phyloP scores from a whole-genome alignment of 345 rosid genomes.

The Acer negundo region DNA sequence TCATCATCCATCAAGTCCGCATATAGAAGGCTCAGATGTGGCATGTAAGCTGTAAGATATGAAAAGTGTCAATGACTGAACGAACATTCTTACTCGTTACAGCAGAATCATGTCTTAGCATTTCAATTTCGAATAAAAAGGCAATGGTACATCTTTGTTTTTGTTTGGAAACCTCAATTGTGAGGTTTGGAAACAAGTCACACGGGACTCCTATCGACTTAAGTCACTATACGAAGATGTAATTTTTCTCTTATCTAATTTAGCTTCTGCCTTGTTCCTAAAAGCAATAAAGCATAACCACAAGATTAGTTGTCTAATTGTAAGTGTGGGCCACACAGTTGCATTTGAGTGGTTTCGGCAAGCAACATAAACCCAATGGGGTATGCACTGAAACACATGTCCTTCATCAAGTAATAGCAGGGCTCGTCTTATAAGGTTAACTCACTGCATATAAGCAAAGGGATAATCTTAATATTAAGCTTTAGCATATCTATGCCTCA shows the following conservation, averaged over 20 bases:
- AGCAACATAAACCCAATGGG: neutral
- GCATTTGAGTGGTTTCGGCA: neutral
- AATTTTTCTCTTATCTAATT: neutral
- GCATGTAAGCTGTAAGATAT: constrained; percentile 76
- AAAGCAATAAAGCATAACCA: neutral
- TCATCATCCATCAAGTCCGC: constrained; percentile 71
- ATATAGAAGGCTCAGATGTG: constrained; percentile 80
- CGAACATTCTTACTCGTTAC: neutral
- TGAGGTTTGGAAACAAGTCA: neutral
- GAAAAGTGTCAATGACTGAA: neutral
- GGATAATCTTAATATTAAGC: neutral
- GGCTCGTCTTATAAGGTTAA: neutral
- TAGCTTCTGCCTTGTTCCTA: neutral
- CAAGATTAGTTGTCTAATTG: neutral
- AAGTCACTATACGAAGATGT: neutral
- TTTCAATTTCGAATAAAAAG: neutral
- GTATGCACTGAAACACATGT: neutral
- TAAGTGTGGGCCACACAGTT: neutral
- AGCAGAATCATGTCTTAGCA: neutral
- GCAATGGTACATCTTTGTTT: neutral
- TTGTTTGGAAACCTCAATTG: no score
- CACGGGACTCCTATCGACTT: neutral
- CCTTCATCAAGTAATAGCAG: neutral
- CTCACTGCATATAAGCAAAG: neutral
- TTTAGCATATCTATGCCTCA: neutral